phyloP scores from a whole-genome alignment of 257 asterid genomes.

The Petunia axillaris region DNA sequence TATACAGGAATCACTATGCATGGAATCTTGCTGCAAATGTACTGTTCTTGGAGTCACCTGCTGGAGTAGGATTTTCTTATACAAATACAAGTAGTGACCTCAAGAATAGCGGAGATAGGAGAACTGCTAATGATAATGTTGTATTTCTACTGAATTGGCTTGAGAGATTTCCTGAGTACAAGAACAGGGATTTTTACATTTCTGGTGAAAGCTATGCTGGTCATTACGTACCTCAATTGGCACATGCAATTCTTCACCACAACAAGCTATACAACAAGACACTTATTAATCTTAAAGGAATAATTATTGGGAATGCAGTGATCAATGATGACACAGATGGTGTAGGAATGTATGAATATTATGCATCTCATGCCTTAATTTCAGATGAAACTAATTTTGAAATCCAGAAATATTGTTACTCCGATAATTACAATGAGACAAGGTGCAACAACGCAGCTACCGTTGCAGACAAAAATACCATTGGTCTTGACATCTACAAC shows the following conservation, averaged over 20 bases:
- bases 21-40: slow-evolving; percentile 54
- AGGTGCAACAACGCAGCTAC: not conserved
- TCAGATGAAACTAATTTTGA: slow-evolving; percentile 31
- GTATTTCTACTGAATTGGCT: slow-evolving; percentile 52
- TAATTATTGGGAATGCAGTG: slow-evolving; percentile 39
- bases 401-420: slow-evolving; percentile 18
- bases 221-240: slow-evolving; percentile 51
- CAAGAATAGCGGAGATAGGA: slow-evolving; percentile 35
- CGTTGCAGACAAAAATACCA: not conserved
- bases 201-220: slow-evolving; percentile 58
- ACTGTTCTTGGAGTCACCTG: slow-evolving; percentile 55
- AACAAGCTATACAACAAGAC: slow-evolving; percentile 34
- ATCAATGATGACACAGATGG: not conserved
- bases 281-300: slow-evolving; percentile 47
- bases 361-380: slow-evolving; percentile 30
- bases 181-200: slow-evolving; percentile 42
- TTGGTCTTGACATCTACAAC: slow-evolving; percentile 15
- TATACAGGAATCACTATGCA: slow-evolving; percentile 39
- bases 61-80: slow-evolving; percentile 59
- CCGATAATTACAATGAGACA: not conserved
- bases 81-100: slow-evolving; percentile 45
- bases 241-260: slow-evolving; percentile 33
- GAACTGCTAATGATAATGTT: slow-evolving; percentile 46
- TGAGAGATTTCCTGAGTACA: slow-evolving; percentile 50
- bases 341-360: slow-evolving; percentile 21